Evolutionary conservation across 371 early-diverging fungal species (phyloP).

Genomic region (Syncephalastrum sp.): DNA sequence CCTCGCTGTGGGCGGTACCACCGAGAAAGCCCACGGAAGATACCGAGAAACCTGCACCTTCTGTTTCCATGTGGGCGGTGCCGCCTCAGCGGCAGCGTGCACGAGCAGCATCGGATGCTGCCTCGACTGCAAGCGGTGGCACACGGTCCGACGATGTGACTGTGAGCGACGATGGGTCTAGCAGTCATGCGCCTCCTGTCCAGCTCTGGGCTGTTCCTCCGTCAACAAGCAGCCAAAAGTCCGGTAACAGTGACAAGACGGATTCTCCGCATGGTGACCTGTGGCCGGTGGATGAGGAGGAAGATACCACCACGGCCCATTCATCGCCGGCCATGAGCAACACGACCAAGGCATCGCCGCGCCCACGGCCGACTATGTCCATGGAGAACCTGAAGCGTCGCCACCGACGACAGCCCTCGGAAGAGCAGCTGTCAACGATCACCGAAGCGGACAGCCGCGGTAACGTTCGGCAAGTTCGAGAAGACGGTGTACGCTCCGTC

Average conservation of each 20-base stretch:
- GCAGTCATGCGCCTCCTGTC: slow-evolving; percentile 1
- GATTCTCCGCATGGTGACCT: background rate
- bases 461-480: background rate
- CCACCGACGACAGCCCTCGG: slow-evolving; percentile 10
- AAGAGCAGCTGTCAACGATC: slow-evolving; percentile 7
- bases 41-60: background rate
- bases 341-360: background rate
- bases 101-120: slow-evolving; percentile 12
- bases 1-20: slow-evolving; percentile 14
- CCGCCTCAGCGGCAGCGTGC: slow-evolving; percentile 17
- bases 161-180: background rate
- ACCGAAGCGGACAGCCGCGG: slow-evolving; percentile 3
- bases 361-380: slow-evolving; percentile 2
- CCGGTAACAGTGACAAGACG: slow-evolving; percentile 1
- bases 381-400: slow-evolving; percentile 3
- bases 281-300: slow-evolving; percentile 16
- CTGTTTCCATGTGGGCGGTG: slow-evolving; percentile 23
- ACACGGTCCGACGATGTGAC: slow-evolving; percentile 8
- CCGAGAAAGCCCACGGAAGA: slow-evolving; percentile 1
- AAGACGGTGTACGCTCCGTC: slow-evolving; percentile 7
- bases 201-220: slow-evolving; percentile 16
- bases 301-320: too few relatives aligned
- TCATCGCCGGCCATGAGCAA: slow-evolving; percentile 1
- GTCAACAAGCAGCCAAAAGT: slow-evolving; percentile 3
- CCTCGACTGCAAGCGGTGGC: slow-evolving; percentile 26